Base-by-base conservation (phyloP, 805 yeast species). In the Danielia oregonensis region DNA sequence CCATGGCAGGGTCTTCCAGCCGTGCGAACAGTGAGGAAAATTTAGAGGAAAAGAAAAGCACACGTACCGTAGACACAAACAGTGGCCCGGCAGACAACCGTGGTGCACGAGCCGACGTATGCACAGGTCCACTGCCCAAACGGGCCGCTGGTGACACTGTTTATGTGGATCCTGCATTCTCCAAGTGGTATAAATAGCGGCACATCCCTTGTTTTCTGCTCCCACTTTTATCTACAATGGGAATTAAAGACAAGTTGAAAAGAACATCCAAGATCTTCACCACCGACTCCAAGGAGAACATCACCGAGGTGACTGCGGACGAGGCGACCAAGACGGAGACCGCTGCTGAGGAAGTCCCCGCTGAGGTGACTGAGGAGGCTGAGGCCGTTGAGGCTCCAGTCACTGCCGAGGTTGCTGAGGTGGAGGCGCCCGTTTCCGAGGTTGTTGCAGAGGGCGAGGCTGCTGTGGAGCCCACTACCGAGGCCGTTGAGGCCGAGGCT, bases 261-360 rank as follows among this genome's bases (percentile, higher is more conserved):
- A 38, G 50, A 35, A 30, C 46, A 4, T 46, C 50, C 19, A 39
- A 36, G 28, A 36, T 43, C 30, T 44, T 46, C 26, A 28, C 33
- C 32, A 29, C 35, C 29, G 47, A 43, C 29, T 36, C 44, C 22
- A 40, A 37, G 36, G 44, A 35, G 35, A 35, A 42, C 32, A 12
- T 40, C 29, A 10, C 30, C 6, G 43, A 38, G 26, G 28, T 3
- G 16, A 32, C 26, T n/a, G 30, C 28, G 8, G 17, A n/a, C 18
- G 36, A 14, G 4, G 34, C 26, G 21, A 26, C 24, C 9, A 24
- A 30, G 14, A 30, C 26, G 24, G 30, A 16, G 9, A 13, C 28
- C 10, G 21, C 32, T 22, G 15, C 32, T 7, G 44, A 32, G 11
- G 31, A 30, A 14, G 42, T 32, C 23, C 35, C 18, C 24, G 32